Percentiles rank a stretch among this genome's conserved stretches.
phyloP scores from a whole-genome alignment of 495 filamentous ascomycete species.

The Corynascus novoguineensis region DNA sequence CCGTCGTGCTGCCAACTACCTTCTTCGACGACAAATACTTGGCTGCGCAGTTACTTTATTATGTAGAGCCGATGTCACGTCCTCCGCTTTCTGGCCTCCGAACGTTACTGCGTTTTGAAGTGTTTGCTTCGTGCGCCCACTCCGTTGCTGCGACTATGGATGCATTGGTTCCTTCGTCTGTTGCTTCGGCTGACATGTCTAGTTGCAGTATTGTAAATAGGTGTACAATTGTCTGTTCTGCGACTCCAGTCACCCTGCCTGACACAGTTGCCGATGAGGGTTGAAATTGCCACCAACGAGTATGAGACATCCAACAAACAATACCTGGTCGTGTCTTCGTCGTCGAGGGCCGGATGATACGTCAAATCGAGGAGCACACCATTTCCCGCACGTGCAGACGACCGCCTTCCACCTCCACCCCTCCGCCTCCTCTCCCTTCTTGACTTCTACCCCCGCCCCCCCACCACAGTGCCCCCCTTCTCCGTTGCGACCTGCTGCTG shows the following conservation, averaged over 20 bases:
- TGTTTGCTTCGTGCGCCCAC: too few species aligned
- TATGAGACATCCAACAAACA: background rate
- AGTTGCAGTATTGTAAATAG: background rate
- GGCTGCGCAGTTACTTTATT: too few species aligned
- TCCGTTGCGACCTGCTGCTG: slow-evolving; percentile 19
- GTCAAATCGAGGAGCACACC: slow-evolving; percentile 13
- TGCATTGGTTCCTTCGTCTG: too few species aligned
- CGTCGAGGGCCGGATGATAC: slow-evolving; percentile 13
- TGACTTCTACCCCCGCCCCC: too few species aligned
- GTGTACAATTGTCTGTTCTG: background rate
- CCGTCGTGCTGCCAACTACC: background rate
- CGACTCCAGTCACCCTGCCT: background rate
- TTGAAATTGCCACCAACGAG: background rate
- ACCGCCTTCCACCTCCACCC: too few species aligned
- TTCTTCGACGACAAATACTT: too few species aligned
- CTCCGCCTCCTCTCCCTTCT: too few species aligned
- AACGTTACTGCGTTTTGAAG: background rate
- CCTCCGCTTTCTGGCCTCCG: background rate
- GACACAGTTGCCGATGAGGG: background rate
- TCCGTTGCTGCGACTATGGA: too few species aligned
- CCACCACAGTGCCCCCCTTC: too few species aligned
- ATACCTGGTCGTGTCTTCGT: too few species aligned
- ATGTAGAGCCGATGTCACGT: slow-evolving; percentile 4
- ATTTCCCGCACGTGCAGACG: slow-evolving; percentile 17
- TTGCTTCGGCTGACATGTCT: background rate